Base-by-base conservation (phyloP, 805 yeast species). In the Lipomyces anomalus region DNA sequence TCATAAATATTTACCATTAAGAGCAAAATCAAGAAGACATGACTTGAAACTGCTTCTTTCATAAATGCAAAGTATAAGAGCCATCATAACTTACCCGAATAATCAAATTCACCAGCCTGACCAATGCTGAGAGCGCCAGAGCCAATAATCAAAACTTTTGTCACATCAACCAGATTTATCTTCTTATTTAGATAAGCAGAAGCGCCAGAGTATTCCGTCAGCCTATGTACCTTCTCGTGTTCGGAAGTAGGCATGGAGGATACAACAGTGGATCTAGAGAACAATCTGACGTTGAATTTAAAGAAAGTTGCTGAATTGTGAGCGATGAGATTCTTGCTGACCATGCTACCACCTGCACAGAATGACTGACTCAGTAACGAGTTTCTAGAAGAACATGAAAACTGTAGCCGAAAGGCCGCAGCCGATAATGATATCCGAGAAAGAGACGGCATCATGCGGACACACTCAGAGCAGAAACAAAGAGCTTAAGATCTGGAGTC, bases 51-150 rank as follows among this genome's bases (percentile, higher is more conserved):
- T 13, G 13, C 32, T 13, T 13, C 13, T 28, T 28, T 28, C 13
- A 24, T 35, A 34, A 4, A 18, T 11, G 9, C 4, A 16, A n/a
- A 32, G 18, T 21, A 11, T 37, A 29, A 24, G 13, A 20, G 22
- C 13, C 22, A 32, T 26, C 6, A 13, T 4, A 13, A 35, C 53
- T 3, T 86, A 64, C 98, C 98, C 38, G 97, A 88, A 71, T 92
- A 92, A 68, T 92, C 98, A 62, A 92, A 92, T 70, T 92, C 98
- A 69, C 98, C 98, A 55, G 98, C 98, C 74, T 92, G 98, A 56
- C 98, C 98, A 65, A 92, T 92, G 47, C 95, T 85, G 61, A 92
- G 74, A 65, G 98, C 98, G 73, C 98, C 98, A 5, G 97, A 90
- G 7, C 98, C 98, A 62, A 90, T 84, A 43, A 90, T 85, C 46